Conservation (phyloP, 108 stramenopile genomes). For the Craspedostauros australis region DNA sequence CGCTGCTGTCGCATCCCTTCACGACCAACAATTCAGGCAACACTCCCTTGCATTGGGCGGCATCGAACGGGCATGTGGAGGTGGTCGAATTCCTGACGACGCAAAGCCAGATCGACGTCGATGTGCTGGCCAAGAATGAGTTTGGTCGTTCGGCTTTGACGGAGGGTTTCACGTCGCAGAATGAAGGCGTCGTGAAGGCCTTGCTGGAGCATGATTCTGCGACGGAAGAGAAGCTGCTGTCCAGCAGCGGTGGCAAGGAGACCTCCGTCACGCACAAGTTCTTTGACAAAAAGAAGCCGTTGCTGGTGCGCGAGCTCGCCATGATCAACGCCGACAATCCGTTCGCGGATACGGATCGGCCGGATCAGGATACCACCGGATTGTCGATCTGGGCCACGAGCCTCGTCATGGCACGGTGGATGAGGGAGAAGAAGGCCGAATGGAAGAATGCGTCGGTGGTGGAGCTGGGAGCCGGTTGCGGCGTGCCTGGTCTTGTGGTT, state of each 20-base stretch:
- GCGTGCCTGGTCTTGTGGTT: conserved; percentile 23
- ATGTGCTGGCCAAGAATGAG: conserved; percentile 68
- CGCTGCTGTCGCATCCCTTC: conserved; percentile 24
- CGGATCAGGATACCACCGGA: conserved; percentile 76
- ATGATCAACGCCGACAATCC: conserved; percentile 69
- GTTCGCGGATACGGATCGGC: conserved; percentile 52
- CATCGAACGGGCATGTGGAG: conserved; percentile 53
- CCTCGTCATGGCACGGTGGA: conserved; percentile 76
- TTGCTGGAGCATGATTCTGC: conserved; percentile 84
- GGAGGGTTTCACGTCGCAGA: conserved; percentile 70
- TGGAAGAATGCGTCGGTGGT: conserved; percentile 40
- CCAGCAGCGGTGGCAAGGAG: conserved; percentile 15
- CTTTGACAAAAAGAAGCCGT: conserved; percentile 11
- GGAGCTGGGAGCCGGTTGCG: conserved; percentile 86
- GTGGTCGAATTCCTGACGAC: conserved; percentile 48
- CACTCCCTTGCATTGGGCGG: conserved; percentile 86
- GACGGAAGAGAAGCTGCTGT: conserved; percentile 71
- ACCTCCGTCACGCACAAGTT: conserved; percentile 55
- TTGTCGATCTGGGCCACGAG: conserved; percentile 81
- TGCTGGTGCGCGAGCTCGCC: conserved; percentile 34
- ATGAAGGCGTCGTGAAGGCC: conserved; percentile 52
- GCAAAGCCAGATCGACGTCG: conserved; percentile 33
- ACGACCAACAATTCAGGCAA: conserved; percentile 59
- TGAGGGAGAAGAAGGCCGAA: conserved; percentile 19
- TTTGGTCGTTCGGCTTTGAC: conserved; percentile 83